These are phyloP conservation scores for Polygonum maritimum DNA, from an alignment of 148 eudicot species.

Conservation along the genomic window DNA sequence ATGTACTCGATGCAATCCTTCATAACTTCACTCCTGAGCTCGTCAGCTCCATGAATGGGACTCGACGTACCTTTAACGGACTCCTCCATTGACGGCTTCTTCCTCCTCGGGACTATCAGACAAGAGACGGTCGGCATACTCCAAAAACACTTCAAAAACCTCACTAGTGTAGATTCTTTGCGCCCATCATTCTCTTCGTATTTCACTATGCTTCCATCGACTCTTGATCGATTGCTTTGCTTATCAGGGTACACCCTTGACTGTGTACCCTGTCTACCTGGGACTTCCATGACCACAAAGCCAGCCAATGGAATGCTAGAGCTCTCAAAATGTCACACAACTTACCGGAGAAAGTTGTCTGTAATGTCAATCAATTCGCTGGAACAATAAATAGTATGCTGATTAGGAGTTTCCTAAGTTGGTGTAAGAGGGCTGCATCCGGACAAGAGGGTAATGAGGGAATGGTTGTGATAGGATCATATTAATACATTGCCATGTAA, in stretches of 20 bases:
- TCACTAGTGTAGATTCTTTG: not conserved
- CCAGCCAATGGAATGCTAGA: not conserved
- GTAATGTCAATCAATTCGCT: not conserved
- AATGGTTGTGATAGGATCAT: not conserved
- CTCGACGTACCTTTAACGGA: not conserved
- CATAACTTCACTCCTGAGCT: not conserved
- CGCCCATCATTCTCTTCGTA: not conserved
- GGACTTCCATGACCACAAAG: not conserved
- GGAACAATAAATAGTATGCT: not conserved
- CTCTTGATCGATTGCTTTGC: not conserved
- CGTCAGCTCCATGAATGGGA: slow-evolving; percentile 6
- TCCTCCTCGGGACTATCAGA: not conserved
- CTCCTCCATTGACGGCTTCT: not conserved
- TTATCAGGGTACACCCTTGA: slow-evolving; percentile 5
- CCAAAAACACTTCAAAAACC: not conserved
- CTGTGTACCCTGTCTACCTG: not conserved
- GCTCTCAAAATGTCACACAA: not conserved
- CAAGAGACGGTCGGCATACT: not conserved
- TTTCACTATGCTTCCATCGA: slow-evolving; percentile 5
- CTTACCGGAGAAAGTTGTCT: not conserved
- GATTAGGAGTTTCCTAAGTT: not conserved
- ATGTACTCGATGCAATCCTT: slow-evolving; percentile 8
- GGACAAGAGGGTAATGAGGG: not conserved
- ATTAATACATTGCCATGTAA: not conserved
- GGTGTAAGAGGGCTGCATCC: not conserved